Evolutionary conservation across 345 rosid genomes (phyloP).

Genomic region (Citrus mangshanensis): DNA sequence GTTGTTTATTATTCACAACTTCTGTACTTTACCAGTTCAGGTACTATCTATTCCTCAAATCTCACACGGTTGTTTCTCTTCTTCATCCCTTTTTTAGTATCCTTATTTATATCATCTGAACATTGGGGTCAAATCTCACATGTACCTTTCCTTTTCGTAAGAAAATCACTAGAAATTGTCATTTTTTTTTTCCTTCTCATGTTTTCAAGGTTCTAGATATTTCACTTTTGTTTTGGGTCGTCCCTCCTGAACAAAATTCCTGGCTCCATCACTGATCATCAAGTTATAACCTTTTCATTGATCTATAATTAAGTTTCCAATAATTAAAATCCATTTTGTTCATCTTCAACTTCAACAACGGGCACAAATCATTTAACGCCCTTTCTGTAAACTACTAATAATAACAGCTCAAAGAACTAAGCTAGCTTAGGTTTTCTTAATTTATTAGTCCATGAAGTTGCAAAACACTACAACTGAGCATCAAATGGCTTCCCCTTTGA

Average conservation of each 20-base stretch:
- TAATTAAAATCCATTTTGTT: too few relatives aligned
- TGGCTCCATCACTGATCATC: neutral
- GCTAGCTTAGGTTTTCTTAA: too few relatives aligned
- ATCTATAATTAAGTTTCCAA: neutral
- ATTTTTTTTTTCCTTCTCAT: neutral
- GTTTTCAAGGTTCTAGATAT: neutral
- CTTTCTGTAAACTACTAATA: too few relatives aligned
- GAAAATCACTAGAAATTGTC: conserved; percentile 1
- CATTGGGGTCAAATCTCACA: neutral
- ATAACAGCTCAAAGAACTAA: too few relatives aligned
- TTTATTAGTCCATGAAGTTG: too few relatives aligned
- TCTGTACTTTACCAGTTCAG: too few relatives aligned
- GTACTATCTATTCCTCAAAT: neutral
- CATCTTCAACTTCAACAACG: too few relatives aligned
- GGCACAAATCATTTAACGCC: too few relatives aligned
- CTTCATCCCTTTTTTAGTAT: conserved; percentile 5
- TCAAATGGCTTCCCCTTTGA: conserved; percentile 30
- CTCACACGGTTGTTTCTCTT: neutral
- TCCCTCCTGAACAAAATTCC: too few relatives aligned
- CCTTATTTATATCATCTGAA: conserved; percentile 6
- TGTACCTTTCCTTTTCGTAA: neutral
- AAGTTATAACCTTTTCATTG: neutral
- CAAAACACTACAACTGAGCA: conserved; percentile 4
- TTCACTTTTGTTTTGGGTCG: too few relatives aligned
- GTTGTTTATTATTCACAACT: too few relatives aligned